A percentile compares a stretch with the other conserved stretches of the same genome.
Evolutionary conservation across 495 filamentous ascomycete species (phyloP).

Genomic region (Talaromyces ruber): DNA sequence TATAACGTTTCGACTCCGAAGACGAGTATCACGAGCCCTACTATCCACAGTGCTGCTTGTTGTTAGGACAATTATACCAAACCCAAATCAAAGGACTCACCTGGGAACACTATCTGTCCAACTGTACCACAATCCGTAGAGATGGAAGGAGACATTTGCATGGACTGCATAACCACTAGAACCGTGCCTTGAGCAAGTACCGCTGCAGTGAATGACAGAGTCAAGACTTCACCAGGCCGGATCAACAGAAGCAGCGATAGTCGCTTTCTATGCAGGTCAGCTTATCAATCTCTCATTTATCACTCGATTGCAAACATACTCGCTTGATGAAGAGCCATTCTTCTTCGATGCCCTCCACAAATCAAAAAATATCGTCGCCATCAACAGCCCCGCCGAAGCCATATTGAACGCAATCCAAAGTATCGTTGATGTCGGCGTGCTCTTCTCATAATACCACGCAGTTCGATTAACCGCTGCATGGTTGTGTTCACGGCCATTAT

Average conservation of each 20-base stretch:
- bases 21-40: constrained; percentile 23
- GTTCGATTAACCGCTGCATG: background rate
- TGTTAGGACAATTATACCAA: too few species aligned
- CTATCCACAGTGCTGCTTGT: constrained; percentile 21
- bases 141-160: constrained; percentile 12
- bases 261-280: background rate
- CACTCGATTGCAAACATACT: background rate
- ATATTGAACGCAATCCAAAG: constrained; percentile 12
- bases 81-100: constrained; percentile 15
- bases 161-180: constrained; percentile 17
- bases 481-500: background rate
- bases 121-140: constrained; percentile 15
- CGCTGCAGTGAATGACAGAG: constrained; percentile 22
- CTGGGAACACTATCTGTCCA: constrained; percentile 23
- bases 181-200: constrained; percentile 25
- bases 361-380: constrained; percentile 9
- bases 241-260: constrained; percentile 8
- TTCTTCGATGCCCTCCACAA: constrained; percentile 4
- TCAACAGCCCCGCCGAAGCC: constrained; percentile 9
- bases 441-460: background rate
- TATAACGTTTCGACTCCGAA: constrained; percentile 26
- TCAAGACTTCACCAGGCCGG: constrained; percentile 28
- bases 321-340: background rate
- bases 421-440: constrained; percentile 6
- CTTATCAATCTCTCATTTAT: background rate